These are phyloP conservation scores for Rhynchosporium secalis DNA, from an alignment of 2,329 filamentous ascomycete species.

Conservation along the genomic window DNA sequence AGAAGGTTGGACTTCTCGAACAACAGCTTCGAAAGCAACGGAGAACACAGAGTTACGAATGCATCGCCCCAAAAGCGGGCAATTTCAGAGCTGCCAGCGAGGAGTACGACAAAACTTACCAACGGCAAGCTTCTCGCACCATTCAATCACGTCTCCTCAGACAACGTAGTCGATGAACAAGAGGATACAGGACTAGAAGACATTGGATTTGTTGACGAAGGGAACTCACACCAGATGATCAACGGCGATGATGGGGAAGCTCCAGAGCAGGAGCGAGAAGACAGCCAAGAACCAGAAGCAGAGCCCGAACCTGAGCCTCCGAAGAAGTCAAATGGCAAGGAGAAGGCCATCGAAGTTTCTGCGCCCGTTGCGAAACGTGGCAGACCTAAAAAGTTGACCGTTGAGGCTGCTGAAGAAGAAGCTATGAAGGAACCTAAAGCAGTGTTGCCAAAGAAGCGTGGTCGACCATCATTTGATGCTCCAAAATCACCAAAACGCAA, in stretches of 20 bases:
- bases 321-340: constrained; percentile 27
- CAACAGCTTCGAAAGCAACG: constrained; percentile 25
- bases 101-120: constrained; percentile 25
- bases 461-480: constrained; percentile 15
- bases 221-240: constrained; percentile 32
- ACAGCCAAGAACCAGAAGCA: constrained; percentile 20
- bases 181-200: constrained; percentile 44
- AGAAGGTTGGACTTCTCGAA: constrained; percentile 40
- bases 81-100: constrained; percentile 22
- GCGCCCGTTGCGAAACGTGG: constrained; percentile 33
- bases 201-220: constrained; percentile 51
- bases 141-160: constrained; percentile 9
- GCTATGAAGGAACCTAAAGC: constrained; percentile 11
- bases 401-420: constrained; percentile 19
- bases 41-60: constrained; percentile 11
- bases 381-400: constrained; percentile 33
- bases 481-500: constrained; percentile 18
- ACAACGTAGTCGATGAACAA: constrained; percentile 29
- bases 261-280: constrained; percentile 31
- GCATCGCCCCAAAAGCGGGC: constrained; percentile 28
- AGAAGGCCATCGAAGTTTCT: constrained; percentile 34
- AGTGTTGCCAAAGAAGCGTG: constrained; percentile 5
- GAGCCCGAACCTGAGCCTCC: constrained; percentile 26
- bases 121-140: constrained; percentile 29
- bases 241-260: constrained; percentile 37